Evolutionary conservation across 139 green algal genomes (phyloP).

Genomic region (Haematococcus lacustris): DNA sequence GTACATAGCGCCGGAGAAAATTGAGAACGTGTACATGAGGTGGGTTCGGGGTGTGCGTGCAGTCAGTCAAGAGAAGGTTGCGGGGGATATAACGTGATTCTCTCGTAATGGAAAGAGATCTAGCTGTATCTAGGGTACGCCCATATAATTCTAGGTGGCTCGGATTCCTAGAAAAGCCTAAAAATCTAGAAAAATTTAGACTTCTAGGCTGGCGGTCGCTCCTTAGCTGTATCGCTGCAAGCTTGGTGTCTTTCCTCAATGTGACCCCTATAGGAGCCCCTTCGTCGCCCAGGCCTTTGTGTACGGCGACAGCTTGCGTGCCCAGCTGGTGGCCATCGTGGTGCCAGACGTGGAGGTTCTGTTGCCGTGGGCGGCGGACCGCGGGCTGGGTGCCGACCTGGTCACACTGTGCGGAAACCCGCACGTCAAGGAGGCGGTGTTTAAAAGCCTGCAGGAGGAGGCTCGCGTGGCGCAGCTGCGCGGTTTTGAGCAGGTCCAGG

Average conservation of each 20-base stretch:
- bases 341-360: constrained; percentile 89
- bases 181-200: no score
- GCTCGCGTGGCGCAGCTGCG: constrained; percentile 66
- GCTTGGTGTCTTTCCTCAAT: not conserved
- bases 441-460: constrained; percentile 76
- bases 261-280: constrained; percentile 30
- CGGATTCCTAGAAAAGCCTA: no score
- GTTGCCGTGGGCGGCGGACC: constrained; percentile 74
- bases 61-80: no score
- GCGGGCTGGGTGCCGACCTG: constrained; percentile 41
- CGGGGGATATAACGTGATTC: no score
- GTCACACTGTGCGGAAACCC: constrained; percentile 47
- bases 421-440: constrained; percentile 51
- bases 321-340: constrained; percentile 80
- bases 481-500: constrained; percentile 80
- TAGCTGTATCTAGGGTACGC: no score
- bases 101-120: no score
- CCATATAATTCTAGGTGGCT: no score
- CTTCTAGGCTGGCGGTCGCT: no score
- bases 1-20: constrained; percentile 98
- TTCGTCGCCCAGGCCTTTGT: constrained; percentile 80
- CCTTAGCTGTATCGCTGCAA: no score
- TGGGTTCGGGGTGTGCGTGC: no score
- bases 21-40: constrained; percentile 86
- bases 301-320: constrained; percentile 77